Evolutionary conservation across 108 stramenopile species (phyloP), one percentile per base, ranked within the genome.

Genomic region (Nitzschia sp.): DNA sequence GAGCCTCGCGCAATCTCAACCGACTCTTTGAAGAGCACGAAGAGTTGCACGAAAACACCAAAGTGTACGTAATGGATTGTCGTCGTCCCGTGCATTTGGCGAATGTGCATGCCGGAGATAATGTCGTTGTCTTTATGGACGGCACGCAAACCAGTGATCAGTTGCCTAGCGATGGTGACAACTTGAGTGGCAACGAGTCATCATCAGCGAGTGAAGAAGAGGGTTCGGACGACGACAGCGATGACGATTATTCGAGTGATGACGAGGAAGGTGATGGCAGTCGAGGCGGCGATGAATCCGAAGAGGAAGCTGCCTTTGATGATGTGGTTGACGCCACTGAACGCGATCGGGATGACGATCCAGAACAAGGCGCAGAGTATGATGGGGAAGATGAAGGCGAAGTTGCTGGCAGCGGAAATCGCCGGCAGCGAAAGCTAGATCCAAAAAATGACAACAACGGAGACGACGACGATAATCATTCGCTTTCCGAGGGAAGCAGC

Each of bases 31-130:
- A 64, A 4, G 66, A 73, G 29, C 27, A 50, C 56, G 36, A 48
- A 2, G 21, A 38, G 29, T 38, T 66, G 59, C 48, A 54, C 34
- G 33, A 53, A 9, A 19, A 22, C 22, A 45, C 47, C 45, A 68
- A 69, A 45, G 59, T 87, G 0, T 94, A 89, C 62, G 89, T 94
- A 6, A 46, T 94, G 68, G 92, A 94, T 62, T 83, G 84, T 29
- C 88, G 86, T 53, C 71, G 87, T 17, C 89, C 89, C 0, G 77
- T 89, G 16, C 92, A 94, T 72, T 72, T 94, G 53, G 87, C 88
- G 26, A 94, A 94, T 66, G 58, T 94, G 16, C 82, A 94, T 54
- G 77, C 85, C 0, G 80, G 73, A 4, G 68, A 77, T 25, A 72
- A 81, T 58, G 69, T 94, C 25, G 90, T 91, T 23, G 58, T 93